These are phyloP conservation scores for Rosellinia necatrix DNA, from an alignment of 2,329 filamentous ascomycete genomes.

Conservation along the genomic window DNA sequence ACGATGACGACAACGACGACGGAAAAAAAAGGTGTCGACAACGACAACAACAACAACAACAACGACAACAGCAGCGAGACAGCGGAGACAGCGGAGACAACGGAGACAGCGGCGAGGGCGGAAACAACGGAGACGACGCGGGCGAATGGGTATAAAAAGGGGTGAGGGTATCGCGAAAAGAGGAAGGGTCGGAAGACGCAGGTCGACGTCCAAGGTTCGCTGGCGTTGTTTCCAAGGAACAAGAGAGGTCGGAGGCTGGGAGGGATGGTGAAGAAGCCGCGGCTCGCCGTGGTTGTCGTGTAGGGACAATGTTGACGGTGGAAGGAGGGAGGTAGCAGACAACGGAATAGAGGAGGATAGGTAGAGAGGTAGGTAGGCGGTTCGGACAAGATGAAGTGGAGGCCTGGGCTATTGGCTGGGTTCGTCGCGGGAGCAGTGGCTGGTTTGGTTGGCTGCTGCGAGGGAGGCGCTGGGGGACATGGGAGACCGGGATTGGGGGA, in stretches of 20 bases:
- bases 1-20: constrained; percentile 5
- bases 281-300: constrained; percentile 25
- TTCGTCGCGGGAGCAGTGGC: constrained; percentile 12
- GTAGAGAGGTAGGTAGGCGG: constrained; percentile 16
- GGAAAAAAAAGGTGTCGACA: background rate
- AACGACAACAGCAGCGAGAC: background rate
- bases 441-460: constrained; percentile 7
- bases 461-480: constrained; percentile 13
- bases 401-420: constrained; percentile 24
- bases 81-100: too few relatives aligned
- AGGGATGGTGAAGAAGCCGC: constrained; percentile 27
- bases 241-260: constrained; percentile 1
- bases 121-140: constrained; percentile 1
- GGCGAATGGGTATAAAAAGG: constrained; percentile 37
- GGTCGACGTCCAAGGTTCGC: constrained; percentile 8
- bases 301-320: constrained; percentile 21
- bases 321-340: constrained; percentile 21
- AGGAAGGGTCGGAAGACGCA: constrained; percentile 20
- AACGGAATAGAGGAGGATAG: constrained; percentile 17
- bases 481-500: background rate
- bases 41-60: background rate
- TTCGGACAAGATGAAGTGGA: constrained; percentile 19
- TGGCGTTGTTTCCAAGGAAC: constrained; percentile 16
- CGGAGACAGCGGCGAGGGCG: background rate
- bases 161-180: constrained; percentile 37